Conservation (phyloP, 768 basidiomycete species). For the Termitomyces sp. region DNA sequence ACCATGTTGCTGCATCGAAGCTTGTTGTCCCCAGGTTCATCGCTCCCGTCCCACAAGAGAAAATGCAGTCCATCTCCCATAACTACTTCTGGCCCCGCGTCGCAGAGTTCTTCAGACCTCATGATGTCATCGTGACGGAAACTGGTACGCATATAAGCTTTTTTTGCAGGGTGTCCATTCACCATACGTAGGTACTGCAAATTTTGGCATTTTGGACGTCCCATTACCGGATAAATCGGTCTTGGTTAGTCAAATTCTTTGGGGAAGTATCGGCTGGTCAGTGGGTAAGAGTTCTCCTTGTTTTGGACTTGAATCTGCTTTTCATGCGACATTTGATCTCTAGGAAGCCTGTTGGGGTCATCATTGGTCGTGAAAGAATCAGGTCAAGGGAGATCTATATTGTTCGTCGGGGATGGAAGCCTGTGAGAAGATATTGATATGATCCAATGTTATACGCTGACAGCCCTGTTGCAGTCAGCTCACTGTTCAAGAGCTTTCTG, state of each 20-base stretch:
- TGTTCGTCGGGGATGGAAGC: constrained; percentile 86
- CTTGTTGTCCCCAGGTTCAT: constrained; percentile 44
- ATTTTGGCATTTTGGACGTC: constrained; percentile 82
- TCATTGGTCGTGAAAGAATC: constrained; percentile 74
- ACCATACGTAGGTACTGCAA: constrained; percentile 55
- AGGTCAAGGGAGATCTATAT: constrained; percentile 61
- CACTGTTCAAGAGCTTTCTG: constrained; percentile 79
- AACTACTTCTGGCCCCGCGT: constrained; percentile 83
- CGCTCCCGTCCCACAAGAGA: constrained; percentile 47
- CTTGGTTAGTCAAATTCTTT: constrained; percentile 76
- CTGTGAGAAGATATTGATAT: constrained; percentile 42
- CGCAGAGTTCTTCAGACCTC: constrained; percentile 62
- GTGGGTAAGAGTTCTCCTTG: constrained; percentile 44
- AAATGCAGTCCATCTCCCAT: constrained; percentile 60
- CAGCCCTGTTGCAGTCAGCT: constrained; percentile 49
- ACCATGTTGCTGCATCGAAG: constrained; percentile 34
- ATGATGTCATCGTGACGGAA: constrained; percentile 83
- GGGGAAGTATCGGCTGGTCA: constrained; percentile 92
- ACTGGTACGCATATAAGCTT: constrained; percentile 48
- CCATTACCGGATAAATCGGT: constrained; percentile 68
- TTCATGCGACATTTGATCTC: background rate
- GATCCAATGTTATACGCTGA: background rate
- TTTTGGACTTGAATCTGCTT: background rate
- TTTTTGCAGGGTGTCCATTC: no score
- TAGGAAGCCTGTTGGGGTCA: constrained; percentile 68